A percentile compares a stretch with the other conserved stretches of the same genome.
Conservation (phyloP, 352 stramenopile species). For the Peronospora tabacina region DNA sequence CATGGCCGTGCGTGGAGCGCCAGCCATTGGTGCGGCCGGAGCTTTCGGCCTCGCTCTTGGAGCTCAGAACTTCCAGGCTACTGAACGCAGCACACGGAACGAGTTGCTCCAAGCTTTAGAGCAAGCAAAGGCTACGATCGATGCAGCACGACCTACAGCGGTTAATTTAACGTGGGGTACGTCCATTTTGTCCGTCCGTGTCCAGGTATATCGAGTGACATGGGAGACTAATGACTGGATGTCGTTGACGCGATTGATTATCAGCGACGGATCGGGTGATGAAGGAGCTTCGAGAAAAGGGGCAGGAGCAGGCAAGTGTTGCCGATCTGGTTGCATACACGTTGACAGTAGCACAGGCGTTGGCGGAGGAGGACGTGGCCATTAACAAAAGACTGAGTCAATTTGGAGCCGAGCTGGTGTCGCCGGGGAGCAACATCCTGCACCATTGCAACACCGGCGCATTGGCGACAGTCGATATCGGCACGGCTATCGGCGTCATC, state of each 20-base stretch:
- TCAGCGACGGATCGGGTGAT: slow-evolving; percentile 40
- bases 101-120: slow-evolving; percentile 56
- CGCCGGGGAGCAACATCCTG: slow-evolving; percentile 76
- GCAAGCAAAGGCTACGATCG: slow-evolving; percentile 84
- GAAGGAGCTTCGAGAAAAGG: slow-evolving; percentile 28
- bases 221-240: background rate
- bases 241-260: background rate
- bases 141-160: slow-evolving; percentile 91
- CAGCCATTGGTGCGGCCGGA: slow-evolving; percentile 78
- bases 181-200: too few species aligned
- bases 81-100: slow-evolving; percentile 18
- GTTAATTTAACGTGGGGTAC: slow-evolving; percentile 92
- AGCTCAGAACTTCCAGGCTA: slow-evolving; percentile 40
- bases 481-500: slow-evolving; percentile 95
- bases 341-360: slow-evolving; percentile 44
- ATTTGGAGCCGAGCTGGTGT: slow-evolving; percentile 74
- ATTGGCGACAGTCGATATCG: slow-evolving; percentile 92
- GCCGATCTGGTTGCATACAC: slow-evolving; percentile 39
- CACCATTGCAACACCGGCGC: slow-evolving; percentile 97
- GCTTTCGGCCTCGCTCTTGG: slow-evolving; percentile 76
- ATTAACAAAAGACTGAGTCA: slow-evolving; percentile 80
- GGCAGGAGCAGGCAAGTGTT: slow-evolving; percentile 17
- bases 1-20: slow-evolving; percentile 74
- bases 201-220: background rate
- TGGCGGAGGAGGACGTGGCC: slow-evolving; percentile 75